phyloP scores from a whole-genome alignment of 495 filamentous ascomycete genomes.

The Pyrenula massariospora region DNA sequence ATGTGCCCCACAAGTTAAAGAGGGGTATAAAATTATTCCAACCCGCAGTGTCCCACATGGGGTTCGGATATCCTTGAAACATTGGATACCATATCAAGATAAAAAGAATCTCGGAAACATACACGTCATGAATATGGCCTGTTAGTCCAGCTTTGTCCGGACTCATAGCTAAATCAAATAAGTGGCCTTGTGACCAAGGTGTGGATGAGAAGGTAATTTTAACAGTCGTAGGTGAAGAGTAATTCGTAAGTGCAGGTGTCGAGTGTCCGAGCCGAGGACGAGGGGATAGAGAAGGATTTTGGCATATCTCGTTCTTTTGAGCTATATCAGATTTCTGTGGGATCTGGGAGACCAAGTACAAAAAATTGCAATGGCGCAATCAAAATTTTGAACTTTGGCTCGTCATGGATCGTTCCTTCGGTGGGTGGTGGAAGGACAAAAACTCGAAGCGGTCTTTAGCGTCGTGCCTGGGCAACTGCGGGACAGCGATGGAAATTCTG shows the following conservation, averaged over 20 bases:
- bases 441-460: background rate
- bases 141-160: background rate
- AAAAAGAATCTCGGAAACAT: background rate
- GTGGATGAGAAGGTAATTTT: background rate
- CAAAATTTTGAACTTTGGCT: background rate
- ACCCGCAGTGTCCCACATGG: background rate
- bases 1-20: background rate
- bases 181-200: background rate
- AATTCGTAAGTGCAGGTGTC: background rate
- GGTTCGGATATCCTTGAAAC: background rate
- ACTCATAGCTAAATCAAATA: background rate
- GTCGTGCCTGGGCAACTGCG: background rate
- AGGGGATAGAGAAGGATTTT: background rate
- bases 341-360: background rate
- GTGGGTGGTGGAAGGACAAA: background rate
- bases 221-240: background rate
- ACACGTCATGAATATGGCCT: background rate
- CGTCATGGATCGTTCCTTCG: background rate
- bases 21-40: background rate
- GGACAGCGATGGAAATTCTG: background rate
- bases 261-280: background rate
- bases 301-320: background rate
- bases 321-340: background rate
- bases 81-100: background rate
- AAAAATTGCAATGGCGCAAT: background rate